Percentiles rank a stretch among this genome's conserved stretches.
These are phyloP conservation scores for Buxus sempervirens DNA, from an alignment of 164 flowering plant species.

Conservation along the genomic window DNA sequence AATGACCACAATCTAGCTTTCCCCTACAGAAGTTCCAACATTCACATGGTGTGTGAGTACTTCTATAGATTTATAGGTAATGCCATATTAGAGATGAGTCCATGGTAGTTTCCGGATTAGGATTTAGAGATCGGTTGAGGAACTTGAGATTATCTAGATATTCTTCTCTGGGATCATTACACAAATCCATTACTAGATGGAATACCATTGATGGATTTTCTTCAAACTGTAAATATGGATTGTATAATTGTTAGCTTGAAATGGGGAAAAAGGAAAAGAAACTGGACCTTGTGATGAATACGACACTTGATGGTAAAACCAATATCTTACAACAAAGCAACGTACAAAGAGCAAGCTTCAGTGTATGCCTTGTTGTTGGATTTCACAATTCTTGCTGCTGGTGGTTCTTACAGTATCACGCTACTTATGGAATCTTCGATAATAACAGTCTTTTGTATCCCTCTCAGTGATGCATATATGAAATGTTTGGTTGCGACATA, in stretches of 20 bases:
- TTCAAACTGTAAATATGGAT: not conserved
- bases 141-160: not conserved
- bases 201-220: not conserved
- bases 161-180: not conserved
- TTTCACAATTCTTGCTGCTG: not conserved
- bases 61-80: not conserved
- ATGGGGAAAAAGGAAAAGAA: no score
- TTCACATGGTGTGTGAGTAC: not conserved
- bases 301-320: not conserved
- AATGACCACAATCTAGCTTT: no score
- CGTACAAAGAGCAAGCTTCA: not conserved
- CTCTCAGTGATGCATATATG: no score
- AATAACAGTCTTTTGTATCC: no score
- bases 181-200: not conserved
- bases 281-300: not conserved
- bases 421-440: no score
- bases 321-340: not conserved
- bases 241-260: no score
- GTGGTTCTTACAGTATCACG: not conserved
- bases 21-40: not conserved
- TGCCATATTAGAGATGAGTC: not conserved
- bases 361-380: not conserved
- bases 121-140: not conserved
- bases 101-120: not conserved
- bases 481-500: not conserved